Conservation (phyloP, 2,329 filamentous ascomycete genomes). For the Pseudogymnoascus sp. region DNA sequence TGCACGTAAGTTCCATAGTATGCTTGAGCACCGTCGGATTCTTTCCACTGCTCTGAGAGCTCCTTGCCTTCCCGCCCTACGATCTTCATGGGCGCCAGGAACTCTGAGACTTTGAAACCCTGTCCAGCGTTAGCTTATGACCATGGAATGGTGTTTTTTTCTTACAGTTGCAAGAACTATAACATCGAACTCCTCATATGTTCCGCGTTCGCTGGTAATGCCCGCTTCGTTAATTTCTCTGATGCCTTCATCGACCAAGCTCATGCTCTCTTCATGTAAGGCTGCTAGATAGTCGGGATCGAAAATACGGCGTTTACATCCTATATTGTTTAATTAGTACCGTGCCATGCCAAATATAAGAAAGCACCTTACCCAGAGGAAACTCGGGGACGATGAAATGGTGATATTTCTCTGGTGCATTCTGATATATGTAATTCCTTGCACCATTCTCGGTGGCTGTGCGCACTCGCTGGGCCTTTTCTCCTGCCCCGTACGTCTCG, state of each 20-base stretch:
- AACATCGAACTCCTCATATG: constrained; percentile 14
- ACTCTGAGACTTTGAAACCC: constrained; percentile 29
- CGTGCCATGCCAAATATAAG: not conserved
- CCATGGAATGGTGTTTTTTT: constrained; percentile 11
- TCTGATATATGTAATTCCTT: not conserved
- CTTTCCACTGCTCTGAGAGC: constrained; percentile 28
- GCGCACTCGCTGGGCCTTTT: constrained; percentile 14
- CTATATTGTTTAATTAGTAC: constrained; percentile 10
- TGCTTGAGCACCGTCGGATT: constrained; percentile 26
- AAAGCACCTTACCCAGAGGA: constrained; percentile 9
- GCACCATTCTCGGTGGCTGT: not conserved
- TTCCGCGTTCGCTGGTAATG: constrained; percentile 9
- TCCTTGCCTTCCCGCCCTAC: constrained; percentile 19
- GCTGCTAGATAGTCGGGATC: constrained; percentile 26
- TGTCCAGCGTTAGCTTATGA: not conserved
- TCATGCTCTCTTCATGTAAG: constrained; percentile 9
- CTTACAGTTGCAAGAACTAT: constrained; percentile 15
- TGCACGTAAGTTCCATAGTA: constrained; percentile 25
- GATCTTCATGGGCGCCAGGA: constrained; percentile 29
- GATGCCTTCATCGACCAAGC: constrained; percentile 13
- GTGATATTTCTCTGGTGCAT: constrained; percentile 9
- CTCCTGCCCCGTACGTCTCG: constrained; percentile 18
- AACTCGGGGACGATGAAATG: constrained; percentile 12
- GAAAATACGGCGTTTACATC: constrained; percentile 29
- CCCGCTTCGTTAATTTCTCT: constrained; percentile 12